Evolutionary conservation across 345 rosid species (phyloP).

Genomic region (Corchorus olitorius): DNA sequence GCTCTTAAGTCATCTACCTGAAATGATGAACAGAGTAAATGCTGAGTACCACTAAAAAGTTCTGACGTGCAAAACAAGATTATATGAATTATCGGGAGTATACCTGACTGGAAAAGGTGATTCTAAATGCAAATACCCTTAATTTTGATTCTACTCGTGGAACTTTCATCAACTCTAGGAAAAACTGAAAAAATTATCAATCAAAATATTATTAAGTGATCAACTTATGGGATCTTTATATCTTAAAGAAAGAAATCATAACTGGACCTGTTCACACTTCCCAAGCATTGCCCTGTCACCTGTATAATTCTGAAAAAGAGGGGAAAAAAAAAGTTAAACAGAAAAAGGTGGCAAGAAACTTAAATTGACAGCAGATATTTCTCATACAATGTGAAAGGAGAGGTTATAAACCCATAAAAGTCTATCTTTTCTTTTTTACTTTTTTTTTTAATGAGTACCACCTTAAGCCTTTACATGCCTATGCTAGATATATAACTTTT

Average conservation of each 20-base stretch:
- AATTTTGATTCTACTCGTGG: constrained; percentile 95
- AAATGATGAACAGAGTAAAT: constrained; percentile 17
- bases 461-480: no score
- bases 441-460: no score
- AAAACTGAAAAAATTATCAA: constrained; percentile 61
- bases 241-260: constrained; percentile 26
- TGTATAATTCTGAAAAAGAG: constrained; percentile 64
- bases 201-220: constrained; percentile 30
- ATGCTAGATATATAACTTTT: no score
- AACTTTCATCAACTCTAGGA: constrained; percentile 92
- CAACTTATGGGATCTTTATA: constrained; percentile 19
- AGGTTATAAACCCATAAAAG: no score
- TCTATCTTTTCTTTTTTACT: no score
- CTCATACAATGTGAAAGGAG: not conserved
- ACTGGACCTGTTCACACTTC: constrained; percentile 90
- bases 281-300: constrained; percentile 94
- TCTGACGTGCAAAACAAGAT: constrained; percentile 12
- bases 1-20: constrained; percentile 82
- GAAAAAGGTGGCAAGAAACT: constrained; percentile 26
- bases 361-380: constrained; percentile 2
- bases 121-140: constrained; percentile 92
- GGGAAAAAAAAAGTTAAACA: not conserved
- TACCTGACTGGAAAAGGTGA: constrained; percentile 91
- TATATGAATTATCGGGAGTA: constrained; percentile 19
- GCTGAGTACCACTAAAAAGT: constrained; percentile 14